Evolutionary conservation across 2,329 filamentous ascomycete species (phyloP).

Genomic region (Pestalotiopsis sp.): DNA sequence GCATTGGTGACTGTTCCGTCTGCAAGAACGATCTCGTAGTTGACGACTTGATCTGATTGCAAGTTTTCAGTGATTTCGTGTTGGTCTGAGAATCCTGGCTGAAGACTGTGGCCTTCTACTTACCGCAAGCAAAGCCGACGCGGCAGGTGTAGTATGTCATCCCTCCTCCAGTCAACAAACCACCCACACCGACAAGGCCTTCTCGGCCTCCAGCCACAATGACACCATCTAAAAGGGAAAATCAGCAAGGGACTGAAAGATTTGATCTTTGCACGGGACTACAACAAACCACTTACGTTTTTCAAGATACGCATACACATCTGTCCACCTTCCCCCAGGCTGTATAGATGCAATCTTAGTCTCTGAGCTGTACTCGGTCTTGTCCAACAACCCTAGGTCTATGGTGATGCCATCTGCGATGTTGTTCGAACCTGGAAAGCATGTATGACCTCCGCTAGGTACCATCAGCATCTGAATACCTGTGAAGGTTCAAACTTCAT

Average conservation of each 20-base stretch:
- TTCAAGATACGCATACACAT: conserved; percentile 14
- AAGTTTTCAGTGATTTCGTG: not conserved
- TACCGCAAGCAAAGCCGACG: conserved; percentile 45
- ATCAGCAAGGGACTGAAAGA: not conserved
- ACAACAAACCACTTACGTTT: conserved; percentile 4
- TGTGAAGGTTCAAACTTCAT: conserved; percentile 18
- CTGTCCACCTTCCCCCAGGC: conserved; percentile 17
- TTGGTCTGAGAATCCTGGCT: not conserved
- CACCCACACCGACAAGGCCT: conserved; percentile 22
- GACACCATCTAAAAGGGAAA: conserved; percentile 16
- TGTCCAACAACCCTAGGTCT: conserved; percentile 24
- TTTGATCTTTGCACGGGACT: not conserved
- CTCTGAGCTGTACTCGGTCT: conserved; percentile 28
- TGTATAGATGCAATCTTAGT: conserved; percentile 26
- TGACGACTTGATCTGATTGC: conserved; percentile 14
- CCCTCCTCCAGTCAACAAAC: conserved; percentile 23
- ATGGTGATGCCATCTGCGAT: conserved; percentile 19
- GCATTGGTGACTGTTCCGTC: conserved; percentile 14
- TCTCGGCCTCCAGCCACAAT: conserved; percentile 19
- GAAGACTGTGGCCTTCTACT: conserved; percentile 25
- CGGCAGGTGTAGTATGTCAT: conserved; percentile 21
- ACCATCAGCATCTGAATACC: too few species aligned
- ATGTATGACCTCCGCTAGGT: conserved; percentile 15
- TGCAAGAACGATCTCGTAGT: conserved; percentile 16
- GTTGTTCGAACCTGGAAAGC: conserved; percentile 14